These are phyloP conservation scores for Prunus persica DNA, from an alignment of 306 rosid genomes.

Conservation along the genomic window Prunus_persica_NCBIv2 NC_034012.1:11509001-11509500, in stretches of 20 bases:
- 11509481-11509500: conserved; percentile 91
- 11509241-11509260: conserved; percentile 94
- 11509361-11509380: conserved; percentile 94
- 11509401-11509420: conserved; percentile 94
- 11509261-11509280: conserved; percentile 71
- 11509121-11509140: conserved; percentile 69
- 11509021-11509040: conserved; percentile 85
- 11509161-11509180: conserved; percentile 82
- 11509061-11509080: conserved; percentile 62
- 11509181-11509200: conserved; percentile 62
- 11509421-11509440: conserved; percentile 91
- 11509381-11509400: conserved; percentile 96
- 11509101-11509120: conserved; percentile 90
- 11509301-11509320: conserved; percentile 89
- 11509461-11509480: conserved; percentile 94
- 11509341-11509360: conserved; percentile 84
- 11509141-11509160: conserved; percentile 71
- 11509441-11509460: conserved; percentile 95
- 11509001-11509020: conserved; percentile 68
- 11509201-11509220: conserved; percentile 56
- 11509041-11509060: conserved; percentile 81
- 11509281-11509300: conserved; percentile 88
- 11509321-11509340: conserved; percentile 75
- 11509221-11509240: conserved; percentile 83
- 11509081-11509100: conserved; percentile 60